Base-by-base conservation (phyloP, 768 basidiomycete genomes). In the Naganishia friedmannii region DNA sequence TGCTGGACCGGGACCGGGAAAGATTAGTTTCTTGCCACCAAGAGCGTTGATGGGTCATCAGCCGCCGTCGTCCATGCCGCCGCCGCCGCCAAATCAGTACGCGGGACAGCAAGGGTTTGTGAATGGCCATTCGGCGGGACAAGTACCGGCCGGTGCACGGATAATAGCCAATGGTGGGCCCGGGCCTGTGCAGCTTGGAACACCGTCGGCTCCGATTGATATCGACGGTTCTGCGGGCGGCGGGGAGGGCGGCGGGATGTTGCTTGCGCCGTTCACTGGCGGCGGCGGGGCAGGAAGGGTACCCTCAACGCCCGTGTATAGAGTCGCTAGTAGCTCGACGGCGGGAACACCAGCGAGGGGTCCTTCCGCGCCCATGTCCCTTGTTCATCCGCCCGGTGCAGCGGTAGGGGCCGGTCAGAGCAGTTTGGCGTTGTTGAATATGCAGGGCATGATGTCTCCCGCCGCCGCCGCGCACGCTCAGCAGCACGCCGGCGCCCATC, bases 391-490 rank as follows among this genome's bases (percentile, higher is more conserved):
- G 23, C 3, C 48, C n/a, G 48, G n/a, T 23, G 48, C n/a, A 23
- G 23, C 13, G 3, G n/a, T n/a, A n/a, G 48, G 48, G 6, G 48
- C n/a, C n/a, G 48, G 48, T 1, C 48, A 51, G 48, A 51, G 48
- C 32, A 58, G 57, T 39, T 21, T 58, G 12, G 57, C 57, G 19
- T 37, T 58, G 57, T 37, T 58, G 57, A 58, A 58, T 6, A 39
- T 58, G 57, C 57, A 58, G 34, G 57, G 57, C 32, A 58, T 58
- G 57, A 58, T 58, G 57, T 32, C 57, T 39, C 57, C 57, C n/a
- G 32, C 29, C n/a, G n/a, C n/a, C n/a, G n/a, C n/a, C n/a, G n/a
- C n/a, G 29, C 28, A 57, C 6, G 23, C 26, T 10, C 55, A 32
- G 55, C 55, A 32, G 31, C 53, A 55, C n/a, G n/a, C n/a, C n/a